Base-by-base conservation (phyloP, 805 yeast species). In the Candida hungchunana region DNA sequence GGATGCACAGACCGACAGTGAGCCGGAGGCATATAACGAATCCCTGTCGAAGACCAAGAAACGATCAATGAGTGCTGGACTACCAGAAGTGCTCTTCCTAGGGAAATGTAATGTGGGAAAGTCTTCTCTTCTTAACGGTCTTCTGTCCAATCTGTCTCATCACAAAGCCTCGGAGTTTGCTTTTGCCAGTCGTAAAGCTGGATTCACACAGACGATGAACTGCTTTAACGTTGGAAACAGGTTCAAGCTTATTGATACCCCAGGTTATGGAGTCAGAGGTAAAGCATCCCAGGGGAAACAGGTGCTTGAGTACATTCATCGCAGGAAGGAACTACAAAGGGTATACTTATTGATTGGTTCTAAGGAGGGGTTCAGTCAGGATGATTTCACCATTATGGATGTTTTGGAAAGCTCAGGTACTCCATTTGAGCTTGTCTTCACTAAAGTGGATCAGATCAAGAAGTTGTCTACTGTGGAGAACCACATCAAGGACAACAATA, bases 21-120 rank as follows among this genome's bases (percentile, higher is more conserved):
- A 41, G 8, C 14, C 44, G 6, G 52, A 42, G 7, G 30, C 36
- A 2, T 44, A 9, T 8, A 13, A 36, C 18, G 34, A 22, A 30
- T 27, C 9, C 27, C 26, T 13, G 31, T 24, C 12, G 24, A 40
- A 26, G 39, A 18, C 17, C 20, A 17, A n/a, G 35, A 30, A 15
- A 31, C 30, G 26, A 7, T 12, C 42, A 18, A 32, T 31, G 20
- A 19, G 46, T 23, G 21, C 31, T 11, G 63, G 61, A 12, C 61
- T 82, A 10, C 95, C 96, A 0, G 96, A 87, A 51, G 73, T 87
- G 5, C 63, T 82, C 4, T 68, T 88, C 31, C 48, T 88, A 29
- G 96, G 97, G 0, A 73, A 85, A 44, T 81, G 94, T 31, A 88
- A 88, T 48, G 88, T 81, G 7, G 97, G 96, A 0, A 88, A 88